These are phyloP conservation scores for Aspergillus steynii DNA, from an alignment of 495 filamentous ascomycete genomes.

Conservation along the genomic window DNA sequence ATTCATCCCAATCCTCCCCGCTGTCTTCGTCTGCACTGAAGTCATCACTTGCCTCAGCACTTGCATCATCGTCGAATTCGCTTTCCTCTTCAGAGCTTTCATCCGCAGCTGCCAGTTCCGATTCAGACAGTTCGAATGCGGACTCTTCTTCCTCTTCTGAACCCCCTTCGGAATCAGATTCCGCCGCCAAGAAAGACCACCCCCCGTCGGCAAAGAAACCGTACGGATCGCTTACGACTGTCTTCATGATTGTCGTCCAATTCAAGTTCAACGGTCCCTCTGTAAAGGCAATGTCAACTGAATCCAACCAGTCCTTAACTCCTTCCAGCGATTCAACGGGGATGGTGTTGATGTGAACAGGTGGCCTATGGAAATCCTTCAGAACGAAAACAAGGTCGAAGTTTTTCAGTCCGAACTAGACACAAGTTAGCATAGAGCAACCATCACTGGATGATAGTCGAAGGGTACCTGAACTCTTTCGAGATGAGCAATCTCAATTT, in stretches of 20 bases:
- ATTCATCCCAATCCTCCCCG: constrained; percentile 89
- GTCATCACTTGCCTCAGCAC: constrained; percentile 71
- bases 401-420: constrained; percentile 92
- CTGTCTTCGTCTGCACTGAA: constrained; percentile 77
- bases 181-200: constrained; percentile 88
- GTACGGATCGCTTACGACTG: constrained; percentile 88
- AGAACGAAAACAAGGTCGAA: constrained; percentile 98
- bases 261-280: constrained; percentile 98
- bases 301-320: constrained; percentile 98
- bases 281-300: constrained; percentile 87
- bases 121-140: constrained; percentile 85
- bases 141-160: constrained; percentile 84
- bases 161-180: constrained; percentile 81
- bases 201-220: constrained; percentile 94
- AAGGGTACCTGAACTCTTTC: constrained; percentile 79
- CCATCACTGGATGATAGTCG: background rate
- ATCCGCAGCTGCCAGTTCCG: constrained; percentile 74
- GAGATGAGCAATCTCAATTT: constrained; percentile 94
- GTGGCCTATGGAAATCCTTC: constrained; percentile 87
- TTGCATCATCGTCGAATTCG: constrained; percentile 90
- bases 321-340: constrained; percentile 91
- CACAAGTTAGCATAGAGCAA: constrained; percentile 15
- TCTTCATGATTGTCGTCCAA: constrained; percentile 99
- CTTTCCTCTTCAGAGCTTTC: constrained; percentile 85
- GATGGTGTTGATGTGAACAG: constrained; percentile 96